Evolutionary conservation across 2,329 filamentous ascomycete species (phyloP).

Genomic region (Colletotrichum sansevieriae): DNA sequence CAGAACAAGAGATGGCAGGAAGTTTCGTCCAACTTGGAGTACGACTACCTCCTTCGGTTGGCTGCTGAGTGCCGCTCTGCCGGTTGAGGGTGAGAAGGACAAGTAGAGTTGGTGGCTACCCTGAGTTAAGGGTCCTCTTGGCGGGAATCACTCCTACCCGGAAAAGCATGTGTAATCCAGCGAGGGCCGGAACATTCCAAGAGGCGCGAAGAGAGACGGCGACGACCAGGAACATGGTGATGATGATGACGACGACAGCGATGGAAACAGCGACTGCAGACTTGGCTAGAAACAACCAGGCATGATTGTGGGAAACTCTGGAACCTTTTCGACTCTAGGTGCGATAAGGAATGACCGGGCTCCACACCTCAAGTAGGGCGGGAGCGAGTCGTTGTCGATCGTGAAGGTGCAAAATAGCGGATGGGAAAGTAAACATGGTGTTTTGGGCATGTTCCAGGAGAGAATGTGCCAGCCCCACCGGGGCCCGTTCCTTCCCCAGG

Average conservation of each 20-base stretch:
- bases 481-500: constrained; percentile 27
- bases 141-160: too few relatives aligned
- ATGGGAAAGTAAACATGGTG: constrained; percentile 33
- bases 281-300: too few relatives aligned
- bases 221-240: too few relatives aligned
- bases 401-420: constrained; percentile 20
- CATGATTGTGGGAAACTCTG: not conserved
- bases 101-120: constrained; percentile 15
- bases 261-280: not conserved
- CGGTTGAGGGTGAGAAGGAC: not conserved
- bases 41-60: constrained; percentile 3
- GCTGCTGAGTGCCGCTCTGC: constrained; percentile 4
- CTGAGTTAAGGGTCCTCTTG: constrained; percentile 7
- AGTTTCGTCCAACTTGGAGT: not conserved
- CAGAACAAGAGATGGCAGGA: not conserved
- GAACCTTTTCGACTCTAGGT: not conserved
- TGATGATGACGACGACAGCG: not conserved
- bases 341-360: not conserved
- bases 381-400: constrained; percentile 12
- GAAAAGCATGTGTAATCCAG: too few relatives aligned
- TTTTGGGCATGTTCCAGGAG: constrained; percentile 40
- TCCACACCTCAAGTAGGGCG: not conserved
- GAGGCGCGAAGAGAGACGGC: too few relatives aligned
- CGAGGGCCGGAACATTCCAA: too few relatives aligned
- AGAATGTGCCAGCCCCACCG: constrained; percentile 30